These are phyloP conservation scores for Kodamaea plutei DNA, from an alignment of 1,139 yeast species.

Conservation along the genomic window DNA sequence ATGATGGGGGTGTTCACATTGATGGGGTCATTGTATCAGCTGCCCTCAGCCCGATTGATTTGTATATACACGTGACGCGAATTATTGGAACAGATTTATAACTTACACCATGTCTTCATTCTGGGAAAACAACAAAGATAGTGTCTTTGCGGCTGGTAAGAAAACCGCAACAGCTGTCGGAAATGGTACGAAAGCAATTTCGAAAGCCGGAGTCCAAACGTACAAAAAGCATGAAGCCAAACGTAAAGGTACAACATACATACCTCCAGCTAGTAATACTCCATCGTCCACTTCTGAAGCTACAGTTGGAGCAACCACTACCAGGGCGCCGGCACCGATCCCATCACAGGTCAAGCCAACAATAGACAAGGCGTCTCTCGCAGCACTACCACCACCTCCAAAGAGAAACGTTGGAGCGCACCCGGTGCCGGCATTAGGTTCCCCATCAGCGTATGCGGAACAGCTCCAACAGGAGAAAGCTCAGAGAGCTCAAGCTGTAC, in stretches of 20 bases:
- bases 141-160: slow-evolving; percentile 44
- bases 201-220: slow-evolving; percentile 48
- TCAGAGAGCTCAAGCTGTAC: background rate
- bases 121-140: slow-evolving; percentile 52
- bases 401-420: slow-evolving; percentile 26
- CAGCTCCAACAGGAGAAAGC: slow-evolving; percentile 2
- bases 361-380: slow-evolving; percentile 35
- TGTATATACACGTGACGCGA: too few relatives aligned
- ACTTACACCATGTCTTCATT: slow-evolving; percentile 35
- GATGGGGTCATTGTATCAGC: too few relatives aligned
- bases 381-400: slow-evolving; percentile 54
- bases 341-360: slow-evolving; percentile 11
- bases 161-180: slow-evolving; percentile 50
- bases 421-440: slow-evolving; percentile 9
- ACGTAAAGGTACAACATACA: slow-evolving; percentile 17
- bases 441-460: slow-evolving; percentile 7
- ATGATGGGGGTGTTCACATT: too few relatives aligned
- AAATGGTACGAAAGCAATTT: slow-evolving; percentile 42
- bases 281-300: slow-evolving; percentile 6
- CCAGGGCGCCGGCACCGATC: slow-evolving; percentile 1
- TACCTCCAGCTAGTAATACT: slow-evolving; percentile 10
- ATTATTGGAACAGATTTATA: too few relatives aligned
- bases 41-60: too few relatives aligned
- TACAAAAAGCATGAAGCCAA: slow-evolving; percentile 35
- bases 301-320: slow-evolving; percentile 7